Percentiles rank a stretch among this genome's conserved stretches.
These are phyloP conservation scores for Hermanozyma aechmeae DNA, from an alignment of 805 yeast genomes.

Conservation along the genomic window DNA sequence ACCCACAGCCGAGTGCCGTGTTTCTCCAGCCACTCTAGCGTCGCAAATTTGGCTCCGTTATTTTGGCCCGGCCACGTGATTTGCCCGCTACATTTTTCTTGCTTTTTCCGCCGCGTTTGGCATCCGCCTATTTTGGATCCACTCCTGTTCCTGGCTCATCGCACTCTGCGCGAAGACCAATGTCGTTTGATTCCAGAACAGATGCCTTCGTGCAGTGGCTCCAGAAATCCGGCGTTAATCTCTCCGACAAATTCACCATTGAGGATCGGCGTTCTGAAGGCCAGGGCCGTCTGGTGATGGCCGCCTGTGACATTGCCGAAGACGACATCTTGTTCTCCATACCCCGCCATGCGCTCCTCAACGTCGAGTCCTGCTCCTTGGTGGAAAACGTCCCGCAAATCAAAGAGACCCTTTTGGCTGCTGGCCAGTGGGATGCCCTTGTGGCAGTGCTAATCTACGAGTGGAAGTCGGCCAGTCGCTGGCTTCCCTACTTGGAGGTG, in stretches of 20 bases:
- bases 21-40: no score
- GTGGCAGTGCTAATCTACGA: conserved; percentile 63
- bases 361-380: conserved; percentile 49
- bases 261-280: conserved; percentile 46
- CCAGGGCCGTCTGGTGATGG: conserved; percentile 77
- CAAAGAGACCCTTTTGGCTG: conserved; percentile 25
- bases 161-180: no score
- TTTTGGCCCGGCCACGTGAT: no score
- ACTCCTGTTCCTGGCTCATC: no score
- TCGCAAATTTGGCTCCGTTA: no score
- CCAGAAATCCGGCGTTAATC: conserved; percentile 20
- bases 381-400: conserved; percentile 19
- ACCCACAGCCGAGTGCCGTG: no score
- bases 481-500: conserved; percentile 65
- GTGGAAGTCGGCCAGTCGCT: conserved; percentile 38
- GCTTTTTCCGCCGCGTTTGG: no score
- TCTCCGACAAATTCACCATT: conserved; percentile 51
- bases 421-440: conserved; percentile 72
- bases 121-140: no score
- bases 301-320: conserved; percentile 46
- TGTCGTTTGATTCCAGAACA: conserved; percentile 9
- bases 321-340: conserved; percentile 64
- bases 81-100: no score
- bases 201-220: conserved; percentile 20
- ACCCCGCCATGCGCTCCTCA: conserved; percentile 50